Percentiles rank a stretch among this genome's conserved stretches.
Evolutionary conservation across 495 filamentous ascomycete species (phyloP).

Genomic region (Aspergillus avenaceus): DNA sequence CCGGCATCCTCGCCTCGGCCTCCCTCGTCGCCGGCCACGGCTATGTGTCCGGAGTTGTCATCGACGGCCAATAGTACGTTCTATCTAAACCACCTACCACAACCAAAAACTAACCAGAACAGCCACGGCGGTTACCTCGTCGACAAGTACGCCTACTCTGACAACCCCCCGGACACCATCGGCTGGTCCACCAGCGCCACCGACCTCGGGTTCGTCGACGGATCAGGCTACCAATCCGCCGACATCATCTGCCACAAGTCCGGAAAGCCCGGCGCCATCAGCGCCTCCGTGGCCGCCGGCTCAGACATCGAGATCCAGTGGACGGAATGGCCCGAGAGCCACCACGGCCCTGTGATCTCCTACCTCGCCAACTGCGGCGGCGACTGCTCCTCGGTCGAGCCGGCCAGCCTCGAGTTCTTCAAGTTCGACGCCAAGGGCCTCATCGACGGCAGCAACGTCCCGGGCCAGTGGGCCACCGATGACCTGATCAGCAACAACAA

Average conservation of each 20-base stretch:
- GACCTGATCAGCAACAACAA: constrained; percentile 59
- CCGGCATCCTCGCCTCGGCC: constrained; percentile 34
- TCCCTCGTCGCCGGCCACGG: constrained; percentile 54
- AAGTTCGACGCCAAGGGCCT: constrained; percentile 68
- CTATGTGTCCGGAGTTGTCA: constrained; percentile 51
- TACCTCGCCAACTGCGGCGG: constrained; percentile 71
- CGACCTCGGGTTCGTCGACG: constrained; percentile 56
- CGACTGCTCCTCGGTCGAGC: constrained; percentile 59
- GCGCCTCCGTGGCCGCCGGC: constrained; percentile 51
- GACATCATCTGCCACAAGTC: constrained; percentile 69
- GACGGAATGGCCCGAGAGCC: constrained; percentile 62
- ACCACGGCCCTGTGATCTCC: constrained; percentile 67
- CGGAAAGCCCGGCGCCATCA: constrained; percentile 46
- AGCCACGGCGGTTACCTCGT: constrained; percentile 33
- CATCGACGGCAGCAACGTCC: constrained; percentile 38
- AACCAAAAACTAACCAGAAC: not conserved
- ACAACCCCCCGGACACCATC: constrained; percentile 46
- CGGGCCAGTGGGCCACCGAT: constrained; percentile 64
- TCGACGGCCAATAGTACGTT: constrained; percentile 43
- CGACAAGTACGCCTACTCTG: constrained; percentile 26
- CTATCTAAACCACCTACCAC: not conserved
- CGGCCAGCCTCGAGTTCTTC: constrained; percentile 62
- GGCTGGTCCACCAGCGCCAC: constrained; percentile 54
- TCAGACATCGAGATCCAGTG: constrained; percentile 54
- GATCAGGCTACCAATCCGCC: constrained; percentile 38